Evolutionary conservation across 345 rosid species (phyloP).

Genomic region (Cardamine chenopodiifolia): DNA sequence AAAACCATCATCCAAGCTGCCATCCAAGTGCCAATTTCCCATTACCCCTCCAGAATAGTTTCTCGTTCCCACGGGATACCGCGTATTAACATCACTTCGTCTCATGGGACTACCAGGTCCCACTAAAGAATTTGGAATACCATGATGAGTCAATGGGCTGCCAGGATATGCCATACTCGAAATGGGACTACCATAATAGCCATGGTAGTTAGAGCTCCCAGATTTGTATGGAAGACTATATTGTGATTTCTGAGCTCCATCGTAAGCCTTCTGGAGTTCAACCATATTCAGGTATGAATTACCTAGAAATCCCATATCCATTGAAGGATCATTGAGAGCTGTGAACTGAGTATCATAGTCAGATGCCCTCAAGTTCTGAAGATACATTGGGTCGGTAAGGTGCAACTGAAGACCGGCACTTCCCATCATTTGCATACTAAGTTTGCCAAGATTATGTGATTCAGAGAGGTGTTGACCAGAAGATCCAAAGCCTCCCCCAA

Average conservation of each 20-base stretch:
- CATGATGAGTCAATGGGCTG: constrained; percentile 60
- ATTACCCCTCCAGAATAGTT: constrained; percentile 57
- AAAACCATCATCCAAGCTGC: constrained; percentile 53
- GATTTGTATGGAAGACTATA: constrained; percentile 60
- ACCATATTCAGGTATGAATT: constrained; percentile 49
- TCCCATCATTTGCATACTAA: constrained; percentile 53
- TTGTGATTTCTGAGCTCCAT: constrained; percentile 67
- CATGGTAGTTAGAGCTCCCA: constrained; percentile 57
- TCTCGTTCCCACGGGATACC: constrained; percentile 55
- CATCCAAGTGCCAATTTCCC: constrained; percentile 66
- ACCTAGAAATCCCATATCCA: constrained; percentile 50
- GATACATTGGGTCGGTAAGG: constrained; percentile 64
- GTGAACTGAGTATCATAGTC: too few species aligned
- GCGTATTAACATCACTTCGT: constrained; percentile 57
- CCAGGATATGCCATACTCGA: constrained; percentile 67
- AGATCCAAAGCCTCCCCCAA: constrained; percentile 57
- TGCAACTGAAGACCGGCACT: constrained; percentile 56
- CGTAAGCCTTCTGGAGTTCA: constrained; percentile 69
- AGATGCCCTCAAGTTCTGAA: constrained; percentile 45
- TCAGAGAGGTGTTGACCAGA: constrained; percentile 57
- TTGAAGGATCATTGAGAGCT: constrained; percentile 41
- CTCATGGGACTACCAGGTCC: constrained; percentile 63
- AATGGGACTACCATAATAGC: constrained; percentile 61
- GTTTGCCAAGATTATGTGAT: constrained; percentile 50
- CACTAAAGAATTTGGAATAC: constrained; percentile 59